These are phyloP conservation scores for Ophiocordyceps camponoti-floridani DNA, from an alignment of 2,329 filamentous ascomycete genomes.

Conservation along the genomic window DNA sequence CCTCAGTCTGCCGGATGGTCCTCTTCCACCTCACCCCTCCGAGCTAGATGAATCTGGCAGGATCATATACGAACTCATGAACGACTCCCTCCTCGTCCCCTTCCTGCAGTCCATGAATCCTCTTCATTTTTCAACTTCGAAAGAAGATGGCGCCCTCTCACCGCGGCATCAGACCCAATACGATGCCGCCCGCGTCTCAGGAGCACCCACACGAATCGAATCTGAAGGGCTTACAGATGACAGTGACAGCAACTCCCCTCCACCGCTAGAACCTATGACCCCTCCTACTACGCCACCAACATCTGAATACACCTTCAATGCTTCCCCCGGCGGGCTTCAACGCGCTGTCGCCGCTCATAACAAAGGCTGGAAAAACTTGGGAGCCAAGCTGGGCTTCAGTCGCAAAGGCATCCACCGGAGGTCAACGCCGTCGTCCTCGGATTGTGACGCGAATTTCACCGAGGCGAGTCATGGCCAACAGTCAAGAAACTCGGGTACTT, in stretches of 20 bases:
- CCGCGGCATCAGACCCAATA: conserved; percentile 10
- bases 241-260: conserved; percentile 40
- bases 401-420: conserved; percentile 30
- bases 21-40: conserved; percentile 53
- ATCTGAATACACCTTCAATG: conserved; percentile 33
- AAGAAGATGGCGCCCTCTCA: conserved; percentile 22
- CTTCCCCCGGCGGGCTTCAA: conserved; percentile 34
- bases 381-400: conserved; percentile 40
- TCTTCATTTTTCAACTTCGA: conserved; percentile 14
- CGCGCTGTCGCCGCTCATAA: conserved; percentile 34
- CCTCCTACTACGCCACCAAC: conserved; percentile 57
- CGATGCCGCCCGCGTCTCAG: background rate
- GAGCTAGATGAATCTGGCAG: conserved; percentile 65
- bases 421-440: conserved; percentile 19
- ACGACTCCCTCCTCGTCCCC: conserved; percentile 83
- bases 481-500: conserved; percentile 23
- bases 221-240: conserved; percentile 43
- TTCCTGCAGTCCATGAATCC: conserved; percentile 57
- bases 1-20: conserved; percentile 34
- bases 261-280: conserved; percentile 46
- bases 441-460: conserved; percentile 16
- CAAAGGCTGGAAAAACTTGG: conserved; percentile 47
- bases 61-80: conserved; percentile 93
- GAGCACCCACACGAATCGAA: conserved; percentile 14
- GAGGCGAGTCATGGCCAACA: conserved; percentile 18